Evolutionary conservation across 2,329 filamentous ascomycete genomes (phyloP).

Genomic region (Podosphaera xanthii): DNA sequence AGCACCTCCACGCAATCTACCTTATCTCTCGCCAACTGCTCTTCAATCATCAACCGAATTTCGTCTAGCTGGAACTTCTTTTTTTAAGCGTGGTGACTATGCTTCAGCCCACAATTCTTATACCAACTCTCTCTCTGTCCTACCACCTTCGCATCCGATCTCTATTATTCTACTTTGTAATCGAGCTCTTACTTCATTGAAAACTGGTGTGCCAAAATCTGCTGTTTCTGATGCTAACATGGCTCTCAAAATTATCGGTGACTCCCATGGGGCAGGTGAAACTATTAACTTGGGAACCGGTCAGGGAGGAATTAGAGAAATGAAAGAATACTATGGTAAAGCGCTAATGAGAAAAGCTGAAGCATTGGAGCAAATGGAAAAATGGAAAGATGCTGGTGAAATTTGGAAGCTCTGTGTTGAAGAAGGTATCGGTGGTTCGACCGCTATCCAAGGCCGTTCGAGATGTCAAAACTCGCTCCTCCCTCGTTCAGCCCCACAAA

Average conservation of each 20-base stretch:
- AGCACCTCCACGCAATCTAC: conserved; percentile 26
- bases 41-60: conserved; percentile 57
- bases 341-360: conserved; percentile 87
- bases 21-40: conserved; percentile 42
- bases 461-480: conserved; percentile 72
- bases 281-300: conserved; percentile 42
- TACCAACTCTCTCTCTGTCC: conserved; percentile 45
- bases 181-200: conserved; percentile 69
- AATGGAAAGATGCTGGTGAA: conserved; percentile 61
- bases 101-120: conserved; percentile 69
- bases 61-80: conserved; percentile 58
- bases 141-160: conserved; percentile 63
- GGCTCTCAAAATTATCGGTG: conserved; percentile 59
- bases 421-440: conserved; percentile 62
- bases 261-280: conserved; percentile 57
- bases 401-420: conserved; percentile 73
- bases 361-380: conserved; percentile 84
- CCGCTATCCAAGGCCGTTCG: conserved; percentile 65
- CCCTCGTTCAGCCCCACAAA: conserved; percentile 31
- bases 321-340: conserved; percentile 86
- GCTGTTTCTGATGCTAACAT: conserved; percentile 68
- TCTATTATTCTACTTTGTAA: conserved; percentile 81
- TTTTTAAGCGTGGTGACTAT: conserved; percentile 90
- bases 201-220: conserved; percentile 75
- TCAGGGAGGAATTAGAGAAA: conserved; percentile 48